A percentile compares a stretch with the other conserved stretches of the same genome.
phyloP scores from a whole-genome alignment of 2,329 filamentous ascomycete species.

The Podosphaera aphanis region DNA sequence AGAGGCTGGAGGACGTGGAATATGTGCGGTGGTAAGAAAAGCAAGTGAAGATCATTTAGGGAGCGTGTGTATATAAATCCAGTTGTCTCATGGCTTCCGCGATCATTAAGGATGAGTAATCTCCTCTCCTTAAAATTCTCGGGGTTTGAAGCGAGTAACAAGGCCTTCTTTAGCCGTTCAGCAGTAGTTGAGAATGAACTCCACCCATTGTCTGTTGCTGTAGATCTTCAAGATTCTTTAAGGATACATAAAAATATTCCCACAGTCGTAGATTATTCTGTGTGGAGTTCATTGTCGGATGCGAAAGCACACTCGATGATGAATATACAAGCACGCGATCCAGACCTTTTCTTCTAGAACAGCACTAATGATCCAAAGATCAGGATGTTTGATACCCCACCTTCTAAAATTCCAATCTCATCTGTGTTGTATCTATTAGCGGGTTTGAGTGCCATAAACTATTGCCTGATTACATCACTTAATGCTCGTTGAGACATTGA shows the following conservation, averaged over 20 bases:
- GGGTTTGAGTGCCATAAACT: background rate
- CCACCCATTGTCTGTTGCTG: background rate
- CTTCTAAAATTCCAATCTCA: background rate
- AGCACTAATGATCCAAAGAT: background rate
- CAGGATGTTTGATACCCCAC: background rate
- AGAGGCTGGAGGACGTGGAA: constrained; percentile 12
- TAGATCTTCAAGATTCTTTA: background rate
- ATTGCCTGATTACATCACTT: constrained; percentile 1
- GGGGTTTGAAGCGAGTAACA: background rate
- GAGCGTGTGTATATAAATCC: background rate
- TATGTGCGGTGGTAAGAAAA: constrained; percentile 7
- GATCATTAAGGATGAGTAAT: background rate
- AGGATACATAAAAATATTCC: background rate
- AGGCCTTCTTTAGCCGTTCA: background rate
- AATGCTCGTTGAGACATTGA: constrained; percentile 2
- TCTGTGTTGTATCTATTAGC: background rate
- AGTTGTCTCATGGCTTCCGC: background rate
- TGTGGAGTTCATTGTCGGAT: background rate
- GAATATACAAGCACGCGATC: background rate
- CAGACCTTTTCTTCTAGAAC: background rate
- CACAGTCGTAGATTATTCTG: background rate
- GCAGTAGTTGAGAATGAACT: background rate
- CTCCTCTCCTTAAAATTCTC: background rate
- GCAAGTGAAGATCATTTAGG: background rate
- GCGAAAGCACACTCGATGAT: background rate